Conservation (phyloP, 2,329 filamentous ascomycete genomes). For the Fusarium succisae region DNA sequence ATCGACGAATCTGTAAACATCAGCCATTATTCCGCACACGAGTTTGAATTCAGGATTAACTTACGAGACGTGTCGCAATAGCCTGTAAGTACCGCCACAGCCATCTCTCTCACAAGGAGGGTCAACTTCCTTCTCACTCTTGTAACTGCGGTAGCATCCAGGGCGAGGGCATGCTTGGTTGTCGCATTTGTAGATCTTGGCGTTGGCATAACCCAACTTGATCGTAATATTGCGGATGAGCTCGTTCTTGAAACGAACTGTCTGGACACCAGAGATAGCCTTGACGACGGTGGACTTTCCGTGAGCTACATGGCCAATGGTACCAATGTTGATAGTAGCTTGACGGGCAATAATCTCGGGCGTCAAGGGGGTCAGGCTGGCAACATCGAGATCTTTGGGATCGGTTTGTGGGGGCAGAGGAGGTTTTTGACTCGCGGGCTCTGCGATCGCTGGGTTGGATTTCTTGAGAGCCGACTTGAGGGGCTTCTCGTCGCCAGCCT, state of each 20-base stretch:
- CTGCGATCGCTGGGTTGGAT: slow-evolving; percentile 61
- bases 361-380: slow-evolving; percentile 82
- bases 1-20: slow-evolving; percentile 81
- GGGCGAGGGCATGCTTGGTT: slow-evolving; percentile 90
- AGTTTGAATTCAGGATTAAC: slow-evolving; percentile 49
- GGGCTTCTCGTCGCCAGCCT: slow-evolving; percentile 71
- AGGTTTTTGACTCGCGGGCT: slow-evolving; percentile 64
- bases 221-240: slow-evolving; percentile 99
- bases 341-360: slow-evolving; percentile 98
- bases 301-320: slow-evolving; percentile 98
- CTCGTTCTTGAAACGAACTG: slow-evolving; percentile 99
- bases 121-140: slow-evolving; percentile 98
- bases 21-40: slow-evolving; percentile 20
- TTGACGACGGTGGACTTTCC: slow-evolving; percentile 99
- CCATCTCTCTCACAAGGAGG: slow-evolving; percentile 95
- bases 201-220: slow-evolving; percentile 99
- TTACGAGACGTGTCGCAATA: slow-evolving; percentile 92
- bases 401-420: slow-evolving; percentile 87
- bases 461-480: slow-evolving; percentile 91
- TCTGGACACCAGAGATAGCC: slow-evolving; percentile 98
- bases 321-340: slow-evolving; percentile 98
- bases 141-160: slow-evolving; percentile 95
- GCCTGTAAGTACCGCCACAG: slow-evolving; percentile 85
- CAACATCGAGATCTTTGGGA: slow-evolving; percentile 86
- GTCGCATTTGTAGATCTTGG: slow-evolving; percentile 99